Conservation (phyloP, 208 protist genomes). For the Acanthamoeba triangularis region DNA sequence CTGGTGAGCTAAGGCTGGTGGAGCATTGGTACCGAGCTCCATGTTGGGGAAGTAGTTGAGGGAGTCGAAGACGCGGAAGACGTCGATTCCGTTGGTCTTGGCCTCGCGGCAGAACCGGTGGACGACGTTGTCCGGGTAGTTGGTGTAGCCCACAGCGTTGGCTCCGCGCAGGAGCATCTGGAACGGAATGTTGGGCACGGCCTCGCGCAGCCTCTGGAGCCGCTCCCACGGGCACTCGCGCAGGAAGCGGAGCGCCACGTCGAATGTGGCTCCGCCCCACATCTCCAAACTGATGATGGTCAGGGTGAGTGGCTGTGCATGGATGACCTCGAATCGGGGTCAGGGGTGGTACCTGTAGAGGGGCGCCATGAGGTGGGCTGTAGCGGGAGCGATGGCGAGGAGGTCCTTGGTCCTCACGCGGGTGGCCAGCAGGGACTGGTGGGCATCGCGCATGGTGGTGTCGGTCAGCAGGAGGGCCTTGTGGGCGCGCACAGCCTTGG, state of each 20-base stretch:
- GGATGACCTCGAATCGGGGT: background rate
- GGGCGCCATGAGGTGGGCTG: conserved; percentile 79
- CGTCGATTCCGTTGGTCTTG: conserved; percentile 93
- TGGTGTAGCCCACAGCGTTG: conserved; percentile 96
- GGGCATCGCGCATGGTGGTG: conserved; percentile 94
- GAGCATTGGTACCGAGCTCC: conserved; percentile 81
- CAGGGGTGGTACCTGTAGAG: conserved; percentile 1
- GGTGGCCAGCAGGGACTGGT: conserved; percentile 95
- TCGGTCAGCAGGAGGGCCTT: conserved; percentile 92
- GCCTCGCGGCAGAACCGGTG: conserved; percentile 91
- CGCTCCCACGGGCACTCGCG: conserved; percentile 93
- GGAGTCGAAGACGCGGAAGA: conserved; percentile 96
- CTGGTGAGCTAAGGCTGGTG: background rate
- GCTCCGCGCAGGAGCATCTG: conserved; percentile 95
- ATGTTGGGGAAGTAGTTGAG: conserved; percentile 95
- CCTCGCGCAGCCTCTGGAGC: conserved; percentile 88
- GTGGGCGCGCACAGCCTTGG: conserved; percentile 85
- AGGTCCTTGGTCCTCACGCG: conserved; percentile 94
- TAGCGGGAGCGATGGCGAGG: conserved; percentile 88
- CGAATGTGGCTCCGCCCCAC: conserved; percentile 96
- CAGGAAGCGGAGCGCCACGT: conserved; percentile 94
- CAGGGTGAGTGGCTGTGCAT: background rate
- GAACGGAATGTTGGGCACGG: conserved; percentile 95
- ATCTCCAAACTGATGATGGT: conserved; percentile 85
- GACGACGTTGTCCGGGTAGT: conserved; percentile 95